Evolutionary conservation across 805 yeast genomes (phyloP).

Genomic region (Candida methanosorbosa): DNA sequence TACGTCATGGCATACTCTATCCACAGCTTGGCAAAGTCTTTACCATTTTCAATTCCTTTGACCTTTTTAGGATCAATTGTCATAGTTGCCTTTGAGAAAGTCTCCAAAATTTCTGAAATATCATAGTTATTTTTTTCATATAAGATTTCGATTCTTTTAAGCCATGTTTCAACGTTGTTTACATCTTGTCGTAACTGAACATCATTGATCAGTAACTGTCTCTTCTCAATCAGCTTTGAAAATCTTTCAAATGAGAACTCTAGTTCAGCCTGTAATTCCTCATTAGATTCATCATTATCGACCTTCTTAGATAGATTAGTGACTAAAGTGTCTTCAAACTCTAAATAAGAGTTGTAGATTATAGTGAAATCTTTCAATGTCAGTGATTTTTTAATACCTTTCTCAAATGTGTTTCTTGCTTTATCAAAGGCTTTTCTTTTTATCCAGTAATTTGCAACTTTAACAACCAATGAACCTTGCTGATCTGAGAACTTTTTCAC

Average conservation of each 20-base stretch:
- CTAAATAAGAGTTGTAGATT: slow-evolving; percentile 54
- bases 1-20: slow-evolving; percentile 57
- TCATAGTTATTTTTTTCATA: slow-evolving; percentile 27
- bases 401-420: slow-evolving; percentile 37
- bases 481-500: slow-evolving; percentile 50
- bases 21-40: slow-evolving; percentile 54
- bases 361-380: slow-evolving; percentile 55
- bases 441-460: slow-evolving; percentile 40
- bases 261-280: background rate
- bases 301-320: slow-evolving; percentile 19
- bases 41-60: slow-evolving; percentile 21
- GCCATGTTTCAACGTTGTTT: slow-evolving; percentile 62
- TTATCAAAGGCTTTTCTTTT: slow-evolving; percentile 25
- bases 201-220: slow-evolving; percentile 57
- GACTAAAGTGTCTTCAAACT: slow-evolving; percentile 48
- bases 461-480: slow-evolving; percentile 36
- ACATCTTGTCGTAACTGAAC: slow-evolving; percentile 53
- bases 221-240: slow-evolving; percentile 45
- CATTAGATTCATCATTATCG: slow-evolving; percentile 10
- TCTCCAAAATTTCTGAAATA: slow-evolving; percentile 36
- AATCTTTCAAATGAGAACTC: slow-evolving; percentile 31
- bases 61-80: slow-evolving; percentile 52
- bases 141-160: slow-evolving; percentile 44
- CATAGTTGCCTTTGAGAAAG: slow-evolving; percentile 59
- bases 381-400: slow-evolving; percentile 35